Base-by-base conservation (phyloP, 768 basidiomycete genomes). In the Phanerochaete sordida region DNA sequence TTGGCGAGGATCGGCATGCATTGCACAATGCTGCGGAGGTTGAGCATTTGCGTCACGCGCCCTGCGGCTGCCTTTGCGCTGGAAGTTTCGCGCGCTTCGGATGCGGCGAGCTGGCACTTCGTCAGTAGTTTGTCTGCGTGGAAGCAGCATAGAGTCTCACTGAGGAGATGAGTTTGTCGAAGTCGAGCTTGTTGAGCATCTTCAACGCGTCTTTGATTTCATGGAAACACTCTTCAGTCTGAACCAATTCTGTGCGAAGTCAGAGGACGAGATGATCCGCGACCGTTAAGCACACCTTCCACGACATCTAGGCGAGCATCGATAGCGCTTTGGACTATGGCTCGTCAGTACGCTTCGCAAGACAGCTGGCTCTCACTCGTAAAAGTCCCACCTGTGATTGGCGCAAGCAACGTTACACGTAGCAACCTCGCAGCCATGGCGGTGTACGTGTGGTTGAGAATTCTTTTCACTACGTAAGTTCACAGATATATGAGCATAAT, bases 391-490 rank as follows among this genome's bases (percentile, higher is more conserved):
- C 92, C 81, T 53, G 88, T 91, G 30, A 90, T 77, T 0, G 95
- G 95, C 13, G 94, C 88, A 15, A 97, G 77, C 35, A 98, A 79
- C 61, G 87, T 95, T 21, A 86, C 82, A 54, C 91, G 81, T 43
- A 98, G 73, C 39, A 95, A 80, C 8, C 96, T 81, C 1, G 85
- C 75, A 1, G 88, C 96, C 94, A 98, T 98, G 0, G 94, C 86
- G 0, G 95, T 98, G 66, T 81, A 91, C 0, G 93, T 94, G 62
- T 90, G 79, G 67, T 98, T 91, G 50, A 93, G 71, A 30, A 83
- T 75, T 6, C 92, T 91, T 21, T 19, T 43, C 33, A 19, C 39
- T 16, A 30, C 46, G 58, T 21, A 33, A 54, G 37, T 60, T 37
- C 35, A 49, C 21, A 33, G 6, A 27, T 24, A 33, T 30, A 46